These are phyloP conservation scores for Cordyceps cateniannulata DNA, from an alignment of 2,329 filamentous ascomycete genomes.

Conservation along the genomic window DNA sequence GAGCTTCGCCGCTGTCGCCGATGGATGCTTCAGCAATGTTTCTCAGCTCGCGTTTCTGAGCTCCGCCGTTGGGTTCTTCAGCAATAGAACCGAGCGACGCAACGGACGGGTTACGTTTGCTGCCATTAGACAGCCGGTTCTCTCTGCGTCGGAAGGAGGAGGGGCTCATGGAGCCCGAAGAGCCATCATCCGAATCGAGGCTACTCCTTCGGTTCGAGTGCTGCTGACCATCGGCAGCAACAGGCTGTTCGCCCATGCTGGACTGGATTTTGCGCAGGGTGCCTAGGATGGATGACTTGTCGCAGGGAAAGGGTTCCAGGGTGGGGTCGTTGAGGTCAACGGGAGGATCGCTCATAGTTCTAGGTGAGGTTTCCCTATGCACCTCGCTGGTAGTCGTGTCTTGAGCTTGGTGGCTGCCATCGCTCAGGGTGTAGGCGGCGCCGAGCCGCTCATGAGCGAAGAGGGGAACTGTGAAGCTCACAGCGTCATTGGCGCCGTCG, in stretches of 20 bases:
- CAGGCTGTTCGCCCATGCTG: constrained; percentile 33
- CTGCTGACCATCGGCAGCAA: constrained; percentile 23
- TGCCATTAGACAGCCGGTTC: constrained; percentile 26
- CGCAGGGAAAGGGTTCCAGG: constrained; percentile 42
- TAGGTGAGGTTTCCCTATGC: constrained; percentile 15
- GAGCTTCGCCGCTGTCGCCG: constrained; percentile 2
- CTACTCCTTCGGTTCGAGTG: constrained; percentile 21
- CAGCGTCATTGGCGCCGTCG: constrained; percentile 20
- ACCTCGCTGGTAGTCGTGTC: constrained; percentile 3
- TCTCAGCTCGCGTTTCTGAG: background rate
- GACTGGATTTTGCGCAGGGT: constrained; percentile 41
- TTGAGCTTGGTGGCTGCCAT: constrained; percentile 23
- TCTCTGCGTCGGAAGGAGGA: constrained; percentile 25
- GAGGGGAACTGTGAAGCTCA: constrained; percentile 22
- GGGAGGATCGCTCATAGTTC: constrained; percentile 5
- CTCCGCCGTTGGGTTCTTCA: constrained; percentile 29
- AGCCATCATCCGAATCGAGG: constrained; percentile 33
- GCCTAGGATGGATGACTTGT: constrained; percentile 37
- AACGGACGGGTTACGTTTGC: constrained; percentile 31
- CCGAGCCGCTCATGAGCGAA: constrained; percentile 43
- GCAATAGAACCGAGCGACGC: constrained; percentile 40
- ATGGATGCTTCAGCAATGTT: background rate
- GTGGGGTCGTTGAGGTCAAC: constrained; percentile 40
- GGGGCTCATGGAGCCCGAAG: constrained; percentile 30
- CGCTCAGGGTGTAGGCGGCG: constrained; percentile 31